These are phyloP conservation scores for Cephalotrichum gorgonifer DNA, from an alignment of 2,329 filamentous ascomycete species.

Conservation along the genomic window DNA sequence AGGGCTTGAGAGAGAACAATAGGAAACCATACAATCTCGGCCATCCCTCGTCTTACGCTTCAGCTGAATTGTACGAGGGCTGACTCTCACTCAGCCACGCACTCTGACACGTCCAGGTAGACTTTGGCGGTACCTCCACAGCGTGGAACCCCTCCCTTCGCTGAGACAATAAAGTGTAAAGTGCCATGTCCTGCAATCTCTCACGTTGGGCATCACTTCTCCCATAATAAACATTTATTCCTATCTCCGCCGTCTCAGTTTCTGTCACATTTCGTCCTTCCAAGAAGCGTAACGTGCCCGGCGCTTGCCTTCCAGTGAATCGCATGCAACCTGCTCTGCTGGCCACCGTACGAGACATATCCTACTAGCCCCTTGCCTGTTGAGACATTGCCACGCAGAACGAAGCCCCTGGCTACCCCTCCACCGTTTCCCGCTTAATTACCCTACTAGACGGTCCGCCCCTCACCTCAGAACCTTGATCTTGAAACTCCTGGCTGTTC, in stretches of 20 bases:
- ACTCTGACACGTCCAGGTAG: not conserved
- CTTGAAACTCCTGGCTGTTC: not conserved
- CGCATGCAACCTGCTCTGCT: not conserved
- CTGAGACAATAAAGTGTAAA: not conserved
- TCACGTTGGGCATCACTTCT: not conserved
- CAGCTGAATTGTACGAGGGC: not conserved
- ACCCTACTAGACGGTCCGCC: not conserved
- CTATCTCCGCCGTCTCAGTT: not conserved
- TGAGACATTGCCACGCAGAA: not conserved
- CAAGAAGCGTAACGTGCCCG: not conserved
- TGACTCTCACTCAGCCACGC: not conserved
- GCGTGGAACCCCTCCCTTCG: too few species aligned
- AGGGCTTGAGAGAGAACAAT: too few species aligned
- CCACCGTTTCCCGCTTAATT: not conserved
- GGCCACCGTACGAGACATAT: not conserved
- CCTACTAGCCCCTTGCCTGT: not conserved
- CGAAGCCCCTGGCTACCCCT: not conserved
- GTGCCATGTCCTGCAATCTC: not conserved
- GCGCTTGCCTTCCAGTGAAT: not conserved
- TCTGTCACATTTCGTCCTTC: not conserved
- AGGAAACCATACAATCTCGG: not conserved
- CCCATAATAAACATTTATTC: not conserved
- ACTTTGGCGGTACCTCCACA: not conserved
- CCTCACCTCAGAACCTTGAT: not conserved
- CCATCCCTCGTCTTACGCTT: not conserved